phyloP scores from a whole-genome alignment of 441 rosid species.

The Erodium trifolium region DNA sequence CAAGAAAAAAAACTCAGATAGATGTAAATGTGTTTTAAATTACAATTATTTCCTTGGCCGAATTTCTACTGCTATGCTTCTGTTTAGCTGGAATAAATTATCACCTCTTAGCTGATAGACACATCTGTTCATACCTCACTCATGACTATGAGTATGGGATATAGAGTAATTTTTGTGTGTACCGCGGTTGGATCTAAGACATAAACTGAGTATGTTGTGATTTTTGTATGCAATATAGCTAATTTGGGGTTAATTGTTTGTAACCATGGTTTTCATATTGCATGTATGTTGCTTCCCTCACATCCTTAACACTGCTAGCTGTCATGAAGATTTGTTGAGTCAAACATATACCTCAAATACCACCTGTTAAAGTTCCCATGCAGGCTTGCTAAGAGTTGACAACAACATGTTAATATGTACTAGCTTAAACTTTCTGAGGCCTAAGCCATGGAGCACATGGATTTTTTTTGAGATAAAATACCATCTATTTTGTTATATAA shows the following conservation, averaged over 20 bases:
- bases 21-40: neutral
- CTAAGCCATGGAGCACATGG: constrained; percentile 1
- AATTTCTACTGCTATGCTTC: neutral
- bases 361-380: neutral
- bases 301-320: neutral
- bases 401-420: neutral
- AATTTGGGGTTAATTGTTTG: constrained; percentile 11
- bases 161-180: constrained; percentile 11
- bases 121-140: neutral
- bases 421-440: neutral
- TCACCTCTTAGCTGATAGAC: neutral
- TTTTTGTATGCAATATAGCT: neutral
- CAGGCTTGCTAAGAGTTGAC: neutral
- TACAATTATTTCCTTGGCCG: neutral
- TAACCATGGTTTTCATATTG: neutral
- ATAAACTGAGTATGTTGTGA: neutral
- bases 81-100: neutral
- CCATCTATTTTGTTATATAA: neutral
- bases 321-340: neutral
- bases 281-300: neutral
- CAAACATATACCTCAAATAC: neutral
- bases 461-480: neutral
- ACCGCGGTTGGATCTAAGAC: constrained; percentile 4
- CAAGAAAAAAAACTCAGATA: neutral
- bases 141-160: neutral